Conservation (phyloP, 805 yeast species). For the Zygoascus bituminiphila region DNA sequence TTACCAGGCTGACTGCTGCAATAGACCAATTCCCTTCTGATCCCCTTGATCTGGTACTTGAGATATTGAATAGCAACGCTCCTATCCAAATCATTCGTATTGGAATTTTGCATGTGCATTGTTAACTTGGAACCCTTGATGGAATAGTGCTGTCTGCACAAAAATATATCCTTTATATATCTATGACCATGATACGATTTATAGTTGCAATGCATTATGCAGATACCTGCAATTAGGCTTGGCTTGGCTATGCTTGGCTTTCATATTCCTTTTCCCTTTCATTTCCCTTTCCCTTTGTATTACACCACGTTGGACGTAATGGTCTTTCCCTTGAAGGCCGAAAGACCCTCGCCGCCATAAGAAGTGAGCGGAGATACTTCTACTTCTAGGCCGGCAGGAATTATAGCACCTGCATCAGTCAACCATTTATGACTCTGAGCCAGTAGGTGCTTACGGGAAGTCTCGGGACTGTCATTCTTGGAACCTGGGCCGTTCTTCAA, state of each 20-base stretch:
- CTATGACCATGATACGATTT: background rate
- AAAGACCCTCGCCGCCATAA: conserved; percentile 67
- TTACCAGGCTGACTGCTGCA: background rate
- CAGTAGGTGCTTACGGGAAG: conserved; percentile 61
- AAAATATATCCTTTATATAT: background rate
- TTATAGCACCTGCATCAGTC: conserved; percentile 54
- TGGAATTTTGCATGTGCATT: too few relatives aligned
- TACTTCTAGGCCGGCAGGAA: conserved; percentile 39
- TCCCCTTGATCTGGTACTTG: background rate
- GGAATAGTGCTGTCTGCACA: too few relatives aligned
- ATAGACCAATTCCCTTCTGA: background rate
- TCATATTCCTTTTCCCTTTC: too few relatives aligned
- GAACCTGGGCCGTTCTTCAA: conserved; percentile 85
- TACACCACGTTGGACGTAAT: conserved; percentile 2
- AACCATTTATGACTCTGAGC: conserved; percentile 71
- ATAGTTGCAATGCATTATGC: background rate
- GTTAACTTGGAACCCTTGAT: too few relatives aligned
- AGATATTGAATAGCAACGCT: too few relatives aligned
- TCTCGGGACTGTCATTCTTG: conserved; percentile 74
- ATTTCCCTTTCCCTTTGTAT: too few relatives aligned
- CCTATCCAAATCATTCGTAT: too few relatives aligned
- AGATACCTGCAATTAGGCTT: background rate
- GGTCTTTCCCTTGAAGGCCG: conserved; percentile 17
- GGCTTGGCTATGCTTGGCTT: too few relatives aligned
- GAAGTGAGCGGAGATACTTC: conserved; percentile 75